Conservation (phyloP, 768 basidiomycete species). For the Leucogyrophana mollusca region DNA sequence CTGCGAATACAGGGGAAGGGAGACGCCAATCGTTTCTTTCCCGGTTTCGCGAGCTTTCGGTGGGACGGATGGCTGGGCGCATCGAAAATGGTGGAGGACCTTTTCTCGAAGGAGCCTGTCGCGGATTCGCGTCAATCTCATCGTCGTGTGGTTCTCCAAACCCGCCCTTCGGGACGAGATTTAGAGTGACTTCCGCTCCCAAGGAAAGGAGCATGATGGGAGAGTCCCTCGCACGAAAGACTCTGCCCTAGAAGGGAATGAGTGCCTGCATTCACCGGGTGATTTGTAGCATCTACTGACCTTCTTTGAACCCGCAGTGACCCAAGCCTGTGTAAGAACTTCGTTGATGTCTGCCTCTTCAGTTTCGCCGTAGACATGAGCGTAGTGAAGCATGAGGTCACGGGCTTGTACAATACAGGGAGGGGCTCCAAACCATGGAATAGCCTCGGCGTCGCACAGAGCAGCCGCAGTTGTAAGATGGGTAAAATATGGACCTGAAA, state of each 20-base stretch:
- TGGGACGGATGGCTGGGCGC: no score
- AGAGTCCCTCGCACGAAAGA: slow-evolving; percentile 19
- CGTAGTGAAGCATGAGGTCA: slow-evolving; percentile 30
- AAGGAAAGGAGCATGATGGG: slow-evolving; percentile 23
- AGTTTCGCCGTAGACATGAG: slow-evolving; percentile 34
- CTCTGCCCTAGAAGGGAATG: slow-evolving; percentile 15
- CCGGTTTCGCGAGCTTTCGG: no score
- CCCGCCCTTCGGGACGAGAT: slow-evolving; percentile 22
- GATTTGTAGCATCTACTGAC: slow-evolving; percentile 15
- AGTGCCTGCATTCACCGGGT: no score
- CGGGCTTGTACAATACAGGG: slow-evolving; percentile 23
- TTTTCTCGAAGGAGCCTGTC: no score
- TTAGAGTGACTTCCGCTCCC: slow-evolving; percentile 21
- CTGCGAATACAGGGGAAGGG: no score
- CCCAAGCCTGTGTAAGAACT: slow-evolving; percentile 42
- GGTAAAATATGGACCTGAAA: slow-evolving; percentile 27
- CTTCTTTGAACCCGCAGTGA: slow-evolving; percentile 36
- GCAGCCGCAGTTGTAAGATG: slow-evolving; percentile 16
- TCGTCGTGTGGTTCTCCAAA: no score
- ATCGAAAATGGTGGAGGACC: no score
- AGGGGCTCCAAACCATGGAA: slow-evolving; percentile 16
- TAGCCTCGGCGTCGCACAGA: background rate
- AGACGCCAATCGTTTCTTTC: no score
- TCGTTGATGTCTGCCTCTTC: slow-evolving; percentile 30
- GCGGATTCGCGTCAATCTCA: no score